A percentile compares a stretch with the other conserved stretches of the same genome.
phyloP scores from a whole-genome alignment of 352 stramenopile species.

The Pythium aristosporum region DNA sequence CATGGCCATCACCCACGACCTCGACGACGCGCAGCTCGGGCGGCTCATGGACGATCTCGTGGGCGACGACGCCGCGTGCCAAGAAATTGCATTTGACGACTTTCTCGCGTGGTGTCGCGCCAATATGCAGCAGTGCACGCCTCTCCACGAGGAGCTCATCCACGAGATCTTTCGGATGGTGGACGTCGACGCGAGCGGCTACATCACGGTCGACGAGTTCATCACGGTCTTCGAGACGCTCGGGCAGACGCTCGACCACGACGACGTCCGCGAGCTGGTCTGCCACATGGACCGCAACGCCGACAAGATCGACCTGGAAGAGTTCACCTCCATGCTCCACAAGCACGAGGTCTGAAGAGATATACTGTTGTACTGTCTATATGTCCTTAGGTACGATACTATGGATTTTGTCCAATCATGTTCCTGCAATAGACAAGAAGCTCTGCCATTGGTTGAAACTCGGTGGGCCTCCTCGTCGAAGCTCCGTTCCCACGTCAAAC shows the following conservation, averaged over 20 bases:
- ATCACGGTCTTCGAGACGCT: conserved; percentile 71
- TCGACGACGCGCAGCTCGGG: conserved; percentile 58
- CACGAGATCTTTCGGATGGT: conserved; percentile 75
- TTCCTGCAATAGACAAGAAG: neutral
- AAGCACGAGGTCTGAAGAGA: conserved; percentile 63
- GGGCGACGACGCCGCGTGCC: conserved; percentile 29
- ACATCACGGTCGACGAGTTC: conserved; percentile 73
- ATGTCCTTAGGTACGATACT: neutral
- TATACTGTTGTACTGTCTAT: neutral
- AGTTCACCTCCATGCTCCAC: conserved; percentile 71
- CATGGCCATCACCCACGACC: conserved; percentile 60
- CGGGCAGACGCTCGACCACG: conserved; percentile 65
- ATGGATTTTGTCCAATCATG: neutral
- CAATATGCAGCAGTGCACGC: conserved; percentile 51
- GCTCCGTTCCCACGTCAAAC: neutral
- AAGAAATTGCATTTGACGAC: conserved; percentile 61
- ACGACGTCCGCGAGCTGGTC: conserved; percentile 70
- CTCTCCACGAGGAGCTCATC: conserved; percentile 60
- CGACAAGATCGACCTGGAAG: conserved; percentile 74
- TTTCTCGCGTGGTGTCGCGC: conserved; percentile 75
- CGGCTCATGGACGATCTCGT: conserved; percentile 60
- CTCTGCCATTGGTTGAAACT: neutral
- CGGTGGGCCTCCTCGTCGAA: neutral
- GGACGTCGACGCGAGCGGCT: conserved; percentile 56
- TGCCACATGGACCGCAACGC: conserved; percentile 78